Evolutionary conservation across 2,329 filamentous ascomycete species (phyloP), one percentile per base, ranked within the genome.

Genomic region (Cladosporium phlei): DNA sequence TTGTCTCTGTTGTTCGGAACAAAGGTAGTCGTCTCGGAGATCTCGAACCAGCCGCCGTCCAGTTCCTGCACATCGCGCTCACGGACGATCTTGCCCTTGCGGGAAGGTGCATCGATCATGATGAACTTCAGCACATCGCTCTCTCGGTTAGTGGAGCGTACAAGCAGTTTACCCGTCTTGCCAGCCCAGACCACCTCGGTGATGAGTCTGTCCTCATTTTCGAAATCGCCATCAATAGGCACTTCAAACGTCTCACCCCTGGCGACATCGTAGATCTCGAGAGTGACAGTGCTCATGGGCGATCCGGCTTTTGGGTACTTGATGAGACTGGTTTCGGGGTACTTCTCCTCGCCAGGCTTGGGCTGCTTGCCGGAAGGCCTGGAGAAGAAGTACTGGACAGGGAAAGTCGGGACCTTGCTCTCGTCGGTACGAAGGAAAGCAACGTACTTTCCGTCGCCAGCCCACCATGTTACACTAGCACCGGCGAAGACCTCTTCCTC

Each of bases 1-100:
- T 85, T 78, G 63, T 96, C 88, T 3, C 88, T 86, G 12, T 47
- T 47, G 37, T 47, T 47, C 2, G 93, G 93, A 48, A 98, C 83
- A 61, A 85, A 97, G 11, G 74, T 82, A 3, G 90, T 95, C 32
- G 84, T 80, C 58, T 95, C 85, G 1, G 88, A 88, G 32, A 95
- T 88, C 68, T 98, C 93, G 58, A 96, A 91, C 93, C 93, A 98
- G 25, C 93, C 94, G 17, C 90, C 90, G 64, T 98, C 93, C n/a
- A 96, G 74, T 48, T 84, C 76, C 54, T 82, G 79, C 38, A 96
- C 81, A 64, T 98, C 82, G 38, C 87, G 78, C 16, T 82, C 85
- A 53, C 91, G 78, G 38, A 96, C 82, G 1, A 86, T 84, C 65
- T 85, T 86, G 22, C 88, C 90, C 16, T 78, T 82, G 38, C 88